A percentile compares a stretch with the other conserved stretches of the same genome.
These are phyloP conservation scores for Hypoxylon sp. DNA, from an alignment of 2,329 filamentous ascomycete species.

Conservation along the genomic window DNA sequence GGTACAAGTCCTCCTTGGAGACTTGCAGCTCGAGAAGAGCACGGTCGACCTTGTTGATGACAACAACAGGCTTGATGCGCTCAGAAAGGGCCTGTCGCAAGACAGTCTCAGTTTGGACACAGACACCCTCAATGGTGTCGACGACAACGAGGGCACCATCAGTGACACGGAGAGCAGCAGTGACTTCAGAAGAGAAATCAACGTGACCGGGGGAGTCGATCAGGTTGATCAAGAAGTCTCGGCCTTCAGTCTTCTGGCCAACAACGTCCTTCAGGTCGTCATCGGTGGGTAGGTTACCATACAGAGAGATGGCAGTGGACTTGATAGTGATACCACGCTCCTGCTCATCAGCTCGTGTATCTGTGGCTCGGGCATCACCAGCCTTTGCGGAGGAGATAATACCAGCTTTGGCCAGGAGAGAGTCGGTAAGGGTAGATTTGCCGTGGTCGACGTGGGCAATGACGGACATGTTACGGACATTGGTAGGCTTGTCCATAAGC, in stretches of 20 bases:
- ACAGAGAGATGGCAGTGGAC: constrained; percentile 99
- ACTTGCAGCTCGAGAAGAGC: constrained; percentile 99
- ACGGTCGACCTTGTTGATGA: constrained; percentile 99
- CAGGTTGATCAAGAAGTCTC: constrained; percentile 99
- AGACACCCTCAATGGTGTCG: constrained; percentile 99
- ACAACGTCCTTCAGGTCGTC: constrained; percentile 97
- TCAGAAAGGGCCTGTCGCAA: constrained; percentile 98
- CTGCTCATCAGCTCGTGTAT: constrained; percentile 97
- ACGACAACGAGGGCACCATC: constrained; percentile 99
- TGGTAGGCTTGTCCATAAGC: constrained; percentile 77
- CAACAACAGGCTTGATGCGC: constrained; percentile 99
- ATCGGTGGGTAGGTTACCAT: constrained; percentile 79
- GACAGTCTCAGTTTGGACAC: constrained; percentile 99
- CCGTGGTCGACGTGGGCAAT: constrained; percentile 99
- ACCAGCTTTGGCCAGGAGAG: constrained; percentile 98
- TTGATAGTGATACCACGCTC: constrained; percentile 99
- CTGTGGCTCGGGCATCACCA: constrained; percentile 93
- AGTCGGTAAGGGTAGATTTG: constrained; percentile 99
- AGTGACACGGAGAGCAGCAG: constrained; percentile 98
- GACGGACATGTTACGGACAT: constrained; percentile 97
- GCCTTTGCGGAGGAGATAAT: constrained; percentile 98
- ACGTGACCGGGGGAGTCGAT: constrained; percentile 99
- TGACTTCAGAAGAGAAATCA: constrained; percentile 99
- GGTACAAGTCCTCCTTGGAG: constrained; percentile 98
- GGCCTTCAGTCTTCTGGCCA: constrained; percentile 85